A percentile compares a stretch with the other conserved stretches of the same genome.
These are phyloP conservation scores for Chrysoporthe austroafricana DNA, from an alignment of 2,329 filamentous ascomycete species.

Conservation along the genomic window DNA sequence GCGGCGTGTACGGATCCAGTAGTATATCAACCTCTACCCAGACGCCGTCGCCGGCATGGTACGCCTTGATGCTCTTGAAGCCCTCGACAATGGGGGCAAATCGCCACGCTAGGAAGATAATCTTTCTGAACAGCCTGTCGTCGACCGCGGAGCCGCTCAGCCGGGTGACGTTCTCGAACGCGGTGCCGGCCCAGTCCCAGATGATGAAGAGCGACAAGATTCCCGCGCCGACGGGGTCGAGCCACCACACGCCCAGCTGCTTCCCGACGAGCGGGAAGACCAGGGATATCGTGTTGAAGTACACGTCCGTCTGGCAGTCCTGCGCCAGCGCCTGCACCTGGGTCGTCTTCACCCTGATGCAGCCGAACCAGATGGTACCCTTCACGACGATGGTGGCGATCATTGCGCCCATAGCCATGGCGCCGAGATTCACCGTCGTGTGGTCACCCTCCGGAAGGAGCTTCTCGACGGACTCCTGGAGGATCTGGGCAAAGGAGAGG, in stretches of 20 bases:
- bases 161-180: constrained; percentile 61
- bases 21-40: constrained; percentile 67
- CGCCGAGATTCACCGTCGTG: constrained; percentile 51
- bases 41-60: constrained; percentile 65
- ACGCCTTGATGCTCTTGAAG: constrained; percentile 59
- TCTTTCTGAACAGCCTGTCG: constrained; percentile 55
- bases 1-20: constrained; percentile 54
- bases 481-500: constrained; percentile 63
- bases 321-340: constrained; percentile 67
- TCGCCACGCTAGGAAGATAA: constrained; percentile 63
- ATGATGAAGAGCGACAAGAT: constrained; percentile 70
- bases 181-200: constrained; percentile 68
- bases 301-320: constrained; percentile 59
- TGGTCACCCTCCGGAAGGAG: constrained; percentile 51
- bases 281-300: constrained; percentile 67
- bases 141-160: constrained; percentile 62
- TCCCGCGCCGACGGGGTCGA: constrained; percentile 65
- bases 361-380: constrained; percentile 63
- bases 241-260: constrained; percentile 65
- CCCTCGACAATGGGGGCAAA: constrained; percentile 57
- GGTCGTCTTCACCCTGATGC: constrained; percentile 62
- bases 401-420: constrained; percentile 60
- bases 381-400: constrained; percentile 61
- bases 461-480: constrained; percentile 63
- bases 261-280: constrained; percentile 66